Evolutionary conservation across 805 yeast genomes (phyloP).

Genomic region (Monosporozyma aerobia): DNA sequence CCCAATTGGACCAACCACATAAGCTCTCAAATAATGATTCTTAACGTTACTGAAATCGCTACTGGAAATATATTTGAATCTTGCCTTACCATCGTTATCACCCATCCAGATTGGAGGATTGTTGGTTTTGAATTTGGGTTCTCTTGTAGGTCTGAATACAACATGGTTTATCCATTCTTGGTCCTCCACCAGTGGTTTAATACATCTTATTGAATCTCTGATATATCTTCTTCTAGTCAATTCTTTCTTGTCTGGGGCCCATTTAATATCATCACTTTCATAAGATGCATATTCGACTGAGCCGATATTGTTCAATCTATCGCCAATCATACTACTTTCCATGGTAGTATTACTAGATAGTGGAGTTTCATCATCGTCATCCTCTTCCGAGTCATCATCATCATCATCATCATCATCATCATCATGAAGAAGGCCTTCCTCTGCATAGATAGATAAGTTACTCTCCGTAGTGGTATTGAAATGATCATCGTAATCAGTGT

Average conservation of each 20-base stretch:
- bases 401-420: constrained; percentile 9
- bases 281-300: constrained; percentile 1
- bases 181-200: constrained; percentile 43
- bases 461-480: not conserved
- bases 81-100: not conserved
- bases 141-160: constrained; percentile 28
- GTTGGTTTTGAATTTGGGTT: constrained; percentile 20
- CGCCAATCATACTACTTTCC: not conserved
- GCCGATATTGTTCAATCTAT: not conserved
- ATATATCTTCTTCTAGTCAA: constrained; percentile 35
- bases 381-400: not conserved
- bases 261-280: constrained; percentile 28
- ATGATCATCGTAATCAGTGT: constrained; percentile 6
- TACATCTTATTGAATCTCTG: constrained; percentile 48
- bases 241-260: constrained; percentile 40
- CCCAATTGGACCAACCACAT: constrained; percentile 26
- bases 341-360: not conserved
- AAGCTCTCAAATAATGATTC: constrained; percentile 24
- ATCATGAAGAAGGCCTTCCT: constrained; percentile 22
- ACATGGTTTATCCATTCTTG: constrained; percentile 47
- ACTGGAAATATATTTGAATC: constrained; percentile 1
- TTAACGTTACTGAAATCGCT: constrained; percentile 3
- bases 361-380: not conserved
- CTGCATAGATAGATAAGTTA: constrained; percentile 16
- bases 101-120: constrained; percentile 16